phyloP scores from a whole-genome alignment of 768 basidiomycete genomes.

The Auricularia sp. region DNA sequence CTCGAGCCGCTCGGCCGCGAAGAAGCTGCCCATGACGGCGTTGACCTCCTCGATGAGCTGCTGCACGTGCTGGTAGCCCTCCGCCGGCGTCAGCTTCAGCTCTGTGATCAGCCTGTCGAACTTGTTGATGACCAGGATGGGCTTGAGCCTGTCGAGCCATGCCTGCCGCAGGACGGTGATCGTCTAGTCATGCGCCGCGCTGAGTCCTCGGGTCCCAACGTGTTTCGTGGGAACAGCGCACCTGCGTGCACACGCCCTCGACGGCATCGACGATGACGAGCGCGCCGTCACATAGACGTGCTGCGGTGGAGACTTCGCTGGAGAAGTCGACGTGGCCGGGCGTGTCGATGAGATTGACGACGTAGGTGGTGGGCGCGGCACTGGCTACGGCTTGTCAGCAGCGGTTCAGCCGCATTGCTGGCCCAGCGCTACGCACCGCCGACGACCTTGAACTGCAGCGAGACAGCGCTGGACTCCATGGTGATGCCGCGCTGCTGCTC shows the following conservation, averaged over 20 bases:
- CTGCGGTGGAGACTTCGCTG: conserved; percentile 91
- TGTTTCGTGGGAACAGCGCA: conserved; percentile 16
- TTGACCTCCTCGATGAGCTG: conserved; percentile 95
- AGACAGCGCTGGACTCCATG: conserved; percentile 96
- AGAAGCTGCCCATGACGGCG: conserved; percentile 95
- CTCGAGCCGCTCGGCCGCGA: conserved; percentile 92
- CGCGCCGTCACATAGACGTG: conserved; percentile 89
- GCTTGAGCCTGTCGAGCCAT: conserved; percentile 79
- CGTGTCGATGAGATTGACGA: conserved; percentile 95
- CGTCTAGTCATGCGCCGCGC: conserved; percentile 42
- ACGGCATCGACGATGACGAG: conserved; percentile 93
- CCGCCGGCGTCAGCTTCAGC: conserved; percentile 79
- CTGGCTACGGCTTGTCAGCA: conserved; percentile 38
- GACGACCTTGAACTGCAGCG: conserved; percentile 76
- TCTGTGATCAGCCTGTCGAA: conserved; percentile 91
- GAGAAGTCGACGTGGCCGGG: conserved; percentile 99
- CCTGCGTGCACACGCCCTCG: conserved; percentile 97
- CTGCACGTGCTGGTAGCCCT: conserved; percentile 90
- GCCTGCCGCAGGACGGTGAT: conserved; percentile 92
- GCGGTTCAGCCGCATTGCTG: conserved; percentile 11
- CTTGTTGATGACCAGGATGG: conserved; percentile 95
- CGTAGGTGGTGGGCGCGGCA: conserved; percentile 52
- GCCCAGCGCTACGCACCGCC: conserved; percentile 46
- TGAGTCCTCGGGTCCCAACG: too few relatives aligned
- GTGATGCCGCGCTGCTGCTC: conserved; percentile 97